Percentiles rank a stretch among this genome's conserved stretches.
Conservation (phyloP, 2,329 filamentous ascomycete species). For the Emmonsiellopsis sp. region DNA sequence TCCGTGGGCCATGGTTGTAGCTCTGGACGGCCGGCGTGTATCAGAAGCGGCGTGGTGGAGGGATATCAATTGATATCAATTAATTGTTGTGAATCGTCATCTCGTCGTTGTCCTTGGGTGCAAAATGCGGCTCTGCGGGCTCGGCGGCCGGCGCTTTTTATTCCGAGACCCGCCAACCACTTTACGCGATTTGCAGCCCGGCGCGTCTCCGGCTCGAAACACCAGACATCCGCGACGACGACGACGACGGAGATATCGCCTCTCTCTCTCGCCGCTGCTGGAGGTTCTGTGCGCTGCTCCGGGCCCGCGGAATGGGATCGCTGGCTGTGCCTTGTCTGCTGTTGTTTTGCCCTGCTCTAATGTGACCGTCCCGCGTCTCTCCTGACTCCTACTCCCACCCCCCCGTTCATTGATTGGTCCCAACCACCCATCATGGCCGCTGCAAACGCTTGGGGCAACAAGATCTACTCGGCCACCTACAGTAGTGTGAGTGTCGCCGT, state of each 20-base stretch:
- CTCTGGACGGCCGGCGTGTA: background rate
- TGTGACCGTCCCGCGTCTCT: background rate
- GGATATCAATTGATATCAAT: too few species aligned
- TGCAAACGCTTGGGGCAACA: conserved; percentile 16
- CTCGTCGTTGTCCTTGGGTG: too few species aligned
- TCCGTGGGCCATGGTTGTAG: conserved; percentile 4
- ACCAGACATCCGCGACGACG: background rate
- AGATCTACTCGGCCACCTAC: conserved; percentile 57
- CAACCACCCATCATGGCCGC: background rate
- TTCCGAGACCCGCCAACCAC: conserved; percentile 15
- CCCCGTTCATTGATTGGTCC: background rate
- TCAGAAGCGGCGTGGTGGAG: background rate
- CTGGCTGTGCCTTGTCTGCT: too few species aligned
- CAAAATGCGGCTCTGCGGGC: conserved; percentile 10
- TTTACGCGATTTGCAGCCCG: conserved; percentile 26
- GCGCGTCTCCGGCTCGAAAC: conserved; percentile 20
- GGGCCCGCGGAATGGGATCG: too few species aligned
- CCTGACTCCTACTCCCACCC: background rate
- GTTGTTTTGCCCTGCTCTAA: too few species aligned
- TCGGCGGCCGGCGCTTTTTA: background rate
- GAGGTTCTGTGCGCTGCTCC: too few species aligned
- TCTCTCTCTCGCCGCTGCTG: background rate
- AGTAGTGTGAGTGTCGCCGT: conserved; percentile 43
- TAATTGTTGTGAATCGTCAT: too few species aligned
- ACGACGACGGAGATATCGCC: background rate